Base-by-base conservation (phyloP, 177 flowering plant species). In the Vitis hybrid region DNA sequence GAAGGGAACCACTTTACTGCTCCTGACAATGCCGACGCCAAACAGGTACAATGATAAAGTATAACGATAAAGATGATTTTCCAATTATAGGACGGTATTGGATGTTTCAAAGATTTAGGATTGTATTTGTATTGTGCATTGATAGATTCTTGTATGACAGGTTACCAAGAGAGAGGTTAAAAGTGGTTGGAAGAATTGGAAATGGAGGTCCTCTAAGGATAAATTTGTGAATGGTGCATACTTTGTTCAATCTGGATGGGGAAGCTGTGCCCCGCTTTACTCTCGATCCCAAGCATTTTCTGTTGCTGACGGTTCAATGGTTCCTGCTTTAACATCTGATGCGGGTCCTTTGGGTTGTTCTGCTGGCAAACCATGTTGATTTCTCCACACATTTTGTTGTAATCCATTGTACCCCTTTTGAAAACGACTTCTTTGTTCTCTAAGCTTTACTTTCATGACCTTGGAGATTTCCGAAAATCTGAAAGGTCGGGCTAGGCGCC, bases 201-300 rank as follows among this genome's bases (percentile, higher is more conserved):
- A 85, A 79, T 88, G 92, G 92, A 85, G 90, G 26, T 82, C 90
- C 1, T 84, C 87, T 0, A 78, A 48, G 50, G 95, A 90, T 68
- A 75, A 51, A 4, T 88, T 88, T 59, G 3, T 69, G 68, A 90
- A 90, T 65, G 95, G 92, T 12, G 92, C 91, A 31, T 90, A 80
- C 70, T 90, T 90, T 81, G 87, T 87, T 51, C 89, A 72, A 66
- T 88, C 95, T 5, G 93, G 92, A 6, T 86, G 74, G 66, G 92
- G 91, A 74, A 79, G 68, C 31, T 78, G 81, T 73, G 67, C 84
- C 2, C 92, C 89, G 56, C 33, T 9, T n/a, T 87, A 87, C 72
- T 5, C 74, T 0, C 15, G 16, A 5, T 19, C 76, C 19, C 88
- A 86, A 45, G 52, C 73, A 2, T 83, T 86, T 49, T n/a, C 26